Conservation (phyloP, 1,139 yeast genomes). For the Lodderomyces parapsilosis region DNA sequence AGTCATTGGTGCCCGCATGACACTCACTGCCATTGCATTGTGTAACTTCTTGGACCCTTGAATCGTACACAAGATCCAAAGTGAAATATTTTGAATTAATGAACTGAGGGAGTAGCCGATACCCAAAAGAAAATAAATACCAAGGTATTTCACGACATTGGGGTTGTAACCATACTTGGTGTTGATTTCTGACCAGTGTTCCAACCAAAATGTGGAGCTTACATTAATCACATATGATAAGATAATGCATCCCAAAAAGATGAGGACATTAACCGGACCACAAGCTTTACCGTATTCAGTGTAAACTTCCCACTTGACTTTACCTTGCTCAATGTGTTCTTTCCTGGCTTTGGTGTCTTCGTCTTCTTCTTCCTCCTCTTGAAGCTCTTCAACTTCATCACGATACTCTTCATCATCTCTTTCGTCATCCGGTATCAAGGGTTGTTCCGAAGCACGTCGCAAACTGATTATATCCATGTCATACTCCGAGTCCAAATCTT, state of each 20-base stretch:
- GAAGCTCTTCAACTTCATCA: constrained; percentile 26
- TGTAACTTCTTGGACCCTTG: constrained; percentile 80
- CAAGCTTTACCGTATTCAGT: constrained; percentile 84
- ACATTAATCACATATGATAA: constrained; percentile 56
- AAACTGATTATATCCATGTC: constrained; percentile 44
- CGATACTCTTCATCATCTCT: constrained; percentile 2
- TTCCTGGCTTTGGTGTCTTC: constrained; percentile 46
- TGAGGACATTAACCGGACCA: constrained; percentile 64
- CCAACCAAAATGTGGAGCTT: constrained; percentile 79
- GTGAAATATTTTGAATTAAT: constrained; percentile 64
- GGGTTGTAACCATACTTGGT: constrained; percentile 71
- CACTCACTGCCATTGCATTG: constrained; percentile 73
- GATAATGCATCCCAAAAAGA: constrained; percentile 52
- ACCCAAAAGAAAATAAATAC: constrained; percentile 76
- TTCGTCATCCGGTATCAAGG: constrained; percentile 38
- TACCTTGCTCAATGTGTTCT: constrained; percentile 90
- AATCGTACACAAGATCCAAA: constrained; percentile 85
- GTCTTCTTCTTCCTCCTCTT: constrained; percentile 42
- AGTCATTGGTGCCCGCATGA: constrained; percentile 91
- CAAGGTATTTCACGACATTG: constrained; percentile 63
- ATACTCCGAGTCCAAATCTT: constrained; percentile 33
- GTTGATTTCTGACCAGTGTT: constrained; percentile 95
- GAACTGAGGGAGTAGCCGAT: constrained; percentile 57
- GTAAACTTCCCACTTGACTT: constrained; percentile 89
- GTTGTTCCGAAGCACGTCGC: constrained; percentile 70